phyloP scores from a whole-genome alignment of 1,139 yeast genomes.

The Pichia sp. region DNA sequence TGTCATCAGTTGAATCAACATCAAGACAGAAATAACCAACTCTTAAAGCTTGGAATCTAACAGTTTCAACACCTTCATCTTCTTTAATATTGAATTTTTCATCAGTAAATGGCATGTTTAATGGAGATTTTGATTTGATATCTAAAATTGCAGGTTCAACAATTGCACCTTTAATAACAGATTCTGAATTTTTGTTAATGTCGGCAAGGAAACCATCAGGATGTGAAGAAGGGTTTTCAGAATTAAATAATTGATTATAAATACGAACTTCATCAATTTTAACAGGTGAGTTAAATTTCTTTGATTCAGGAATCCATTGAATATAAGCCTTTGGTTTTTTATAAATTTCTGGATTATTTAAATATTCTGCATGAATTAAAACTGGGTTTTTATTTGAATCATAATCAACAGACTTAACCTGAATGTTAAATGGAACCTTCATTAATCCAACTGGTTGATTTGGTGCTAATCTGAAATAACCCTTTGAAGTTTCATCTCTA shows the following conservation, averaged over 20 bases:
- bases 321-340: conserved; percentile 87
- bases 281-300: conserved; percentile 55
- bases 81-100: conserved; percentile 70
- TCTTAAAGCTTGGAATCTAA: conserved; percentile 95
- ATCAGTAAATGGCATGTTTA: conserved; percentile 55
- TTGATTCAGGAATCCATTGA: conserved; percentile 88
- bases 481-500: conserved; percentile 57
- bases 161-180: conserved; percentile 55
- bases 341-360: conserved; percentile 50
- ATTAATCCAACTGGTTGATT: conserved; percentile 94
- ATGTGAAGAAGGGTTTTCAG: conserved; percentile 84
- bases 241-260: conserved; percentile 80
- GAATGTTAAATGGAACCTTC: conserved; percentile 79
- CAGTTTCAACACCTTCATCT: conserved; percentile 63
- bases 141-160: conserved; percentile 76
- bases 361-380: conserved; percentile 75
- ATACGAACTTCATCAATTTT: conserved; percentile 71
- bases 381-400: conserved; percentile 56
- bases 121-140: conserved; percentile 64
- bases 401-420: conserved; percentile 63
- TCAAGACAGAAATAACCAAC: conserved; percentile 95
- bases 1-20: conserved; percentile 57
- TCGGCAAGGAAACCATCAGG: conserved; percentile 87
- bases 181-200: conserved; percentile 74
- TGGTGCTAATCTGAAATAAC: conserved; percentile 87